Evolutionary conservation across 352 stramenopile species (phyloP).

Genomic region (Thalassiosira mediterranea): DNA sequence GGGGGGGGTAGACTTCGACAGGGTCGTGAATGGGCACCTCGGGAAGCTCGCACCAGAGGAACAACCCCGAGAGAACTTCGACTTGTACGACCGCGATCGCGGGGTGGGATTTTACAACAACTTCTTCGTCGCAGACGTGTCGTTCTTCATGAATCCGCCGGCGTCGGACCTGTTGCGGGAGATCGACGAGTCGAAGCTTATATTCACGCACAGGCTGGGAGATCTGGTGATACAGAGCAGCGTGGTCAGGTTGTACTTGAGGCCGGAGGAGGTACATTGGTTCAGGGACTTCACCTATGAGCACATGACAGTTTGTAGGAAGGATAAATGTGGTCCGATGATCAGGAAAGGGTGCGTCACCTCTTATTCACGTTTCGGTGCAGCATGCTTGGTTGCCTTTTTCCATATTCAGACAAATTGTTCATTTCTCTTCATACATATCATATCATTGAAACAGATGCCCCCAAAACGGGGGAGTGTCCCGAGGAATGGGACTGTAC

Average conservation of each 20-base stretch:
- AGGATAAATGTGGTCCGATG: constrained; percentile 10
- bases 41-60: constrained; percentile 21
- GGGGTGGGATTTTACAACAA: constrained; percentile 80
- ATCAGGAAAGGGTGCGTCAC: constrained; percentile 8
- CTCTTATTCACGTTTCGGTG: not conserved
- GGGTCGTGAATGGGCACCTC: constrained; percentile 29
- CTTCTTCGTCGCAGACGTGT: constrained; percentile 72
- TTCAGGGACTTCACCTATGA: constrained; percentile 82
- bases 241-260: constrained; percentile 62
- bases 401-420: no score
- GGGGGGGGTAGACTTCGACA: constrained; percentile 30
- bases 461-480: constrained; percentile 18
- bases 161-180: constrained; percentile 62
- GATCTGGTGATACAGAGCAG: constrained; percentile 82
- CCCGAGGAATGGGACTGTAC: constrained; percentile 6
- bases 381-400: not conserved
- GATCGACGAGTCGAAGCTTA: constrained; percentile 73
- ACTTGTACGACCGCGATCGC: constrained; percentile 34
- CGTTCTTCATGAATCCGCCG: constrained; percentile 54
- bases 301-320: constrained; percentile 65
- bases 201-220: constrained; percentile 67
- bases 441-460: no score
- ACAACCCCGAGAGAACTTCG: constrained; percentile 39
- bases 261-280: constrained; percentile 58
- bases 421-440: no score